Conservation (phyloP, 2,329 filamentous ascomycete genomes). For the Tolypocladium paradoxum region DNA sequence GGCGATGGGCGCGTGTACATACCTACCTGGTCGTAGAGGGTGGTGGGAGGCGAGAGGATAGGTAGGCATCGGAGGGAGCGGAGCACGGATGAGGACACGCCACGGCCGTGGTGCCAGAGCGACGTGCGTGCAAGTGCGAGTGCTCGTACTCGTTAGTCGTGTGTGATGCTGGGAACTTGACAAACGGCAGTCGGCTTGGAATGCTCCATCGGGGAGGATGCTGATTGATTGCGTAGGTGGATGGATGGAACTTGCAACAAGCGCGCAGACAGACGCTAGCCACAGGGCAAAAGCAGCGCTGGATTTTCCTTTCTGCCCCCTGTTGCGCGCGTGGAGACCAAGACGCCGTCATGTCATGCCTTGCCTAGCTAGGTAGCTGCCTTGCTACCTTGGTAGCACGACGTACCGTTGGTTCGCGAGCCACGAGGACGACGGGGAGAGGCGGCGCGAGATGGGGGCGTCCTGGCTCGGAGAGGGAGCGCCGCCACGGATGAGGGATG, state of each 20-base stretch:
- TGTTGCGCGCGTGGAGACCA: not conserved
- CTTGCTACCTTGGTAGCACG: no score
- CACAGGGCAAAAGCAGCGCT: conserved; percentile 15
- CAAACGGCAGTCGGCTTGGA: not conserved
- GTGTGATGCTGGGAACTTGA: not conserved
- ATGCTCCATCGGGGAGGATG: not conserved
- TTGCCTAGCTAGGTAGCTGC: no score
- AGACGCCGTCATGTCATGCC: not conserved
- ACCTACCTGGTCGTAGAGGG: no score
- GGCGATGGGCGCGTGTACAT: not conserved
- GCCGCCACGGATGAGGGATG: conserved; percentile 3
- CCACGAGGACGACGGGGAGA: not conserved
- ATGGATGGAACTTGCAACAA: conserved; percentile 10
- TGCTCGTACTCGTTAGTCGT: not conserved
- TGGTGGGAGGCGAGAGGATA: not conserved
- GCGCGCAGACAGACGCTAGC: conserved; percentile 20
- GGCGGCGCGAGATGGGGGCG: not conserved
- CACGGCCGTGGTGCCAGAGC: not conserved
- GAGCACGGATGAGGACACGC: not conserved
- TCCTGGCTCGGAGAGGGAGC: conserved; percentile 2
- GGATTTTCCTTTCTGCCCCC: conserved; percentile 10
- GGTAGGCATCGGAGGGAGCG: not conserved
- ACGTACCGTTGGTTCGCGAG: not conserved
- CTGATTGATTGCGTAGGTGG: not conserved
- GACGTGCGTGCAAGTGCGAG: not conserved